Evolutionary conservation across 805 yeast genomes (phyloP), one percentile per base, ranked within the genome.

Genomic region (Brettanomyces anomalus): DNA sequence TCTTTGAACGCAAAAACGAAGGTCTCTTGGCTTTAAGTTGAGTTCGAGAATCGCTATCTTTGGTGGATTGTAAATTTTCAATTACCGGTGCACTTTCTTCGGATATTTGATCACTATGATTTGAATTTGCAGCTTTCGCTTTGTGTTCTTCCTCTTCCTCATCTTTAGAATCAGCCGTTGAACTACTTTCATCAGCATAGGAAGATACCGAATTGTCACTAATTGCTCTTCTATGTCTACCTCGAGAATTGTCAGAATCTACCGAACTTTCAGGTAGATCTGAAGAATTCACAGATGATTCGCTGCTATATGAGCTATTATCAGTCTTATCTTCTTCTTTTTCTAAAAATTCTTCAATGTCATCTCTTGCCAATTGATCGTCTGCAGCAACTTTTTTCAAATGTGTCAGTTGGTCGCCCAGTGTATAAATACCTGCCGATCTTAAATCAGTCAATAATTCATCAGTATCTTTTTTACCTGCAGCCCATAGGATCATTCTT

Each of bases 341-440:
- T 33, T 11, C 33, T 32, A 16, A 11, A 21, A n/a, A 19, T 16
- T 43, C 53, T 14, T 46, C 42, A 15, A 50, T 17, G n/a, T 46
- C 45, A 14, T 36, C 47, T 35, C 41, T 33, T 28, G 49, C 39
- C 31, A 35, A 33, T 8, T 40, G 40, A 10, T 50, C 45, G 24
- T 52, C 54, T 18, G 43, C 32, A 1, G 43, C 47, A 28, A 40
- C 46, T 14, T 41, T 35, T 11, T 36, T 43, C 15, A 55, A 43
- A n/a, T 46, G 53, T 10, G 37, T 33, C 18, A 42, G 41, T 40
- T 56, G 61, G 43, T 58, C 62, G 7, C 46, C 49, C 21, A 57
- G 42, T 16, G 46, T 44, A 41, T 54, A 58, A 21, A 49, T 34
- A 3, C 64, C 62, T 13, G 50, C 60, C 18, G 48, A 41, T 33